Percentiles rank a stretch among this genome's conserved stretches.
Conservation (phyloP, 2,329 filamentous ascomycete species). For the Alternaria sp. region DNA sequence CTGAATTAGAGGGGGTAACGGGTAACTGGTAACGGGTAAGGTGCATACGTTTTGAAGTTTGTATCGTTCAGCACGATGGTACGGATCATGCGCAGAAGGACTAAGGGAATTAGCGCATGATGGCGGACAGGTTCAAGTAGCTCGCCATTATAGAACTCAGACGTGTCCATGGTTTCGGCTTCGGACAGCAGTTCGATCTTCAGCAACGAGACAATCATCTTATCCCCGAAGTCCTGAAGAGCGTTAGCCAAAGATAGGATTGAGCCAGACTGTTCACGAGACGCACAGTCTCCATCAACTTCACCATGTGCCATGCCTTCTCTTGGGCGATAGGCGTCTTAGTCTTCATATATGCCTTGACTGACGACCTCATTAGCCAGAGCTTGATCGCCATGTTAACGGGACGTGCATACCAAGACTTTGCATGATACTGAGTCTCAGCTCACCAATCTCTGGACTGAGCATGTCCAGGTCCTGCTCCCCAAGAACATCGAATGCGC, state of each 20-base stretch:
- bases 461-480: constrained; percentile 62
- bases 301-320: constrained; percentile 65
- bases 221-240: constrained; percentile 63
- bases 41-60: constrained; percentile 64
- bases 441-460: constrained; percentile 66
- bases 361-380: constrained; percentile 46
- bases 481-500: constrained; percentile 67
- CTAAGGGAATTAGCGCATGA: constrained; percentile 37
- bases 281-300: constrained; percentile 62
- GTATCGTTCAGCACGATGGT: constrained; percentile 65
- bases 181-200: constrained; percentile 70
- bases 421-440: constrained; percentile 72
- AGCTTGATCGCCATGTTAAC: too few relatives aligned
- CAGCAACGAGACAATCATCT: constrained; percentile 70
- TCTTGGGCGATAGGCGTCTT: constrained; percentile 54
- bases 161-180: constrained; percentile 43
- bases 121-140: neutral
- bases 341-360: constrained; percentile 61
- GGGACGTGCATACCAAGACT: constrained; percentile 42
- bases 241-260: neutral
- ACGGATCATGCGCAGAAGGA: constrained; percentile 68
- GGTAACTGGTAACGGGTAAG: neutral
- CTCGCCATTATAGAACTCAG: constrained; percentile 52
- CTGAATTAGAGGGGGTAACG: neutral
- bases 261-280: neutral